phyloP scores from a whole-genome alignment of 1,284 basidiomycete genomes.

The Porogramme epimiltina region DNA sequence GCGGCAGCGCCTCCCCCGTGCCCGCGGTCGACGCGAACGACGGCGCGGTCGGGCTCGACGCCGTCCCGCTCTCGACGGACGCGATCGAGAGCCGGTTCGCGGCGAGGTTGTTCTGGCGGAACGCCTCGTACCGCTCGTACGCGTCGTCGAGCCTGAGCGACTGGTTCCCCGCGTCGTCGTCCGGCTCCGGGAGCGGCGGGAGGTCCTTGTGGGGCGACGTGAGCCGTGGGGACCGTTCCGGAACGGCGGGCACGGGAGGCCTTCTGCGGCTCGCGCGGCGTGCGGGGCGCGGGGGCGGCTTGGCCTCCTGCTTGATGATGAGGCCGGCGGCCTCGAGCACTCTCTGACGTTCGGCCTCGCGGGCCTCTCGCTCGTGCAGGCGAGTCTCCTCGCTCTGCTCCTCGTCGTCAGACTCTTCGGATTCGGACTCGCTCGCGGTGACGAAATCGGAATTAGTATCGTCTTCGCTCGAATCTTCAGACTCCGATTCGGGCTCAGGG shows the following conservation, averaged over 20 bases:
- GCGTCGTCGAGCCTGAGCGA: conserved; percentile 74
- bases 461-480: conserved; percentile 29
- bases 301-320: conserved; percentile 60
- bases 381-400: conserved; percentile 45
- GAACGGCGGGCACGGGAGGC: conserved; percentile 55
- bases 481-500: conserved; percentile 24
- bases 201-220: conserved; percentile 46
- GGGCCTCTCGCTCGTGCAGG: conserved; percentile 58
- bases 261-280: conserved; percentile 37
- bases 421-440: conserved; percentile 56
- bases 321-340: conserved; percentile 89
- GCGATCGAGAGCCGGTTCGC: conserved; percentile 60
- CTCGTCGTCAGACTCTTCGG: conserved; percentile 43
- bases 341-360: conserved; percentile 77
- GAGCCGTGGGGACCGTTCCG: conserved; percentile 19
- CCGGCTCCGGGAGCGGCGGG: conserved; percentile 47
- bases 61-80: conserved; percentile 47
- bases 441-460: conserved; percentile 44
- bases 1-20: no score
- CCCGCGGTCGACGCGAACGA: conserved; percentile 7
- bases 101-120: conserved; percentile 53
- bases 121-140: conserved; percentile 86
- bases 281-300: conserved; percentile 39
- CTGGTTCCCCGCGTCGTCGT: conserved; percentile 24
- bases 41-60: conserved; percentile 32